phyloP scores from a whole-genome alignment of 495 filamentous ascomycete species.

The Tuber magnatum region DNA sequence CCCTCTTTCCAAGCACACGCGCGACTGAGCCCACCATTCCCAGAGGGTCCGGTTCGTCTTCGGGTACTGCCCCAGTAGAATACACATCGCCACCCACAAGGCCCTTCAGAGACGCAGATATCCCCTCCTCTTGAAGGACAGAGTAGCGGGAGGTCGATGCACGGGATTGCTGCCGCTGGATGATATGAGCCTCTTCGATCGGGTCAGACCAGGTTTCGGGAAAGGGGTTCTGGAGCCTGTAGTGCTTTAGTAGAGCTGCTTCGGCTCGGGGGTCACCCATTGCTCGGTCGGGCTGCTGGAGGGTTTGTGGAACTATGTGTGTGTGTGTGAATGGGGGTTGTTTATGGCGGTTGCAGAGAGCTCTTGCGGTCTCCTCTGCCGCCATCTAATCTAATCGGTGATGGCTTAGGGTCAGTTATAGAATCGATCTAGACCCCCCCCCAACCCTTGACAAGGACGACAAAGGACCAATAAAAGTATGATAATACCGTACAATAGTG shows the following conservation, averaged over 20 bases:
- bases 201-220: conserved; percentile 75
- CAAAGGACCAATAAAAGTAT: no score
- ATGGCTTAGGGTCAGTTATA: background rate
- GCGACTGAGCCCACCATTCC: conserved; percentile 79
- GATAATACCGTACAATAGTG: background rate
- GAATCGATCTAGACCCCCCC: background rate
- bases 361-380: background rate
- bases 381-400: background rate
- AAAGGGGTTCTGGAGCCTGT: conserved; percentile 71
- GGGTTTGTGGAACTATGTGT: background rate
- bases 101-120: conserved; percentile 34
- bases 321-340: background rate
- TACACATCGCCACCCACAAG: conserved; percentile 27
- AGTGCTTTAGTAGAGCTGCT: conserved; percentile 74
- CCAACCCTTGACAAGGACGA: background rate
- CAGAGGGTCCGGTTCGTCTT: conserved; percentile 86
- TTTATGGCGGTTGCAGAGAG: background rate
- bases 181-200: conserved; percentile 36
- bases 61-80: conserved; percentile 50
- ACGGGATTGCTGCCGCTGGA: conserved; percentile 33
- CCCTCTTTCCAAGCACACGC: conserved; percentile 62
- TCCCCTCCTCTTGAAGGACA: conserved; percentile 38
- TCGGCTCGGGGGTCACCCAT: conserved; percentile 46
- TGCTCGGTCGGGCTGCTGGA: background rate
- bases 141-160: conserved; percentile 40